These are phyloP conservation scores for Metarhizium anisopliae DNA, from an alignment of 2,329 filamentous ascomycete species.

Conservation along the genomic window DNA sequence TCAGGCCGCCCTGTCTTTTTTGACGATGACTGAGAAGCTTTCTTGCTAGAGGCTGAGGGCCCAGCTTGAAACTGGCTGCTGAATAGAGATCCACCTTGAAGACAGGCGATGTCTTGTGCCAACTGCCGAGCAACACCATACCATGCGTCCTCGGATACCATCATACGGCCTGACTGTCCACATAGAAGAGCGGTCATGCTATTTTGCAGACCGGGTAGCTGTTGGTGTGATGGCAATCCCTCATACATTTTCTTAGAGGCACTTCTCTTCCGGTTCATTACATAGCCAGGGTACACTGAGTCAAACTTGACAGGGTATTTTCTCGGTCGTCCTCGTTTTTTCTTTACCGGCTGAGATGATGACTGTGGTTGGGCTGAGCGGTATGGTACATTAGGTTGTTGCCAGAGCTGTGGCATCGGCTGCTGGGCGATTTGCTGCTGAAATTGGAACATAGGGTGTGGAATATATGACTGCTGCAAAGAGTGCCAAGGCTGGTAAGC, in stretches of 20 bases:
- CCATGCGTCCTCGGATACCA: constrained; percentile 11
- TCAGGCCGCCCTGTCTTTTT: background rate
- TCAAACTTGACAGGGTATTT: constrained; percentile 6
- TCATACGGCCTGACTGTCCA: constrained; percentile 1
- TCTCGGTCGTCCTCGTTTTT: constrained; percentile 15
- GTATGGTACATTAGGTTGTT: background rate
- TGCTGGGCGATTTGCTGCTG: background rate
- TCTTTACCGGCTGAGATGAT: constrained; percentile 5
- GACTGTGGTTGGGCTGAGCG: background rate
- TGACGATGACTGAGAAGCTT: background rate
- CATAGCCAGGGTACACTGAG: background rate
- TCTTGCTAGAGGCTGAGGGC: background rate
- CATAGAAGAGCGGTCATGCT: constrained; percentile 5
- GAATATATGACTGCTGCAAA: constrained; percentile 1
- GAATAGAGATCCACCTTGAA: constrained; percentile 6
- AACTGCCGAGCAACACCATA: constrained; percentile 7
- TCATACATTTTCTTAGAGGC: background rate
- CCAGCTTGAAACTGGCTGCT: constrained; percentile 3
- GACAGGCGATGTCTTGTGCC: constrained; percentile 7
- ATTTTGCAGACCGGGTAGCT: constrained; percentile 3
- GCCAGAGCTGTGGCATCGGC: constrained; percentile 3
- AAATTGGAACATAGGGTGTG: constrained; percentile 1
- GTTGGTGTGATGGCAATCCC: background rate
- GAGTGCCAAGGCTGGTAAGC: constrained; percentile 1
- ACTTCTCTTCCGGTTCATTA: background rate